Conservation (phyloP, 495 filamentous ascomycete species). For the Lentithecium fluviatile region DNA sequence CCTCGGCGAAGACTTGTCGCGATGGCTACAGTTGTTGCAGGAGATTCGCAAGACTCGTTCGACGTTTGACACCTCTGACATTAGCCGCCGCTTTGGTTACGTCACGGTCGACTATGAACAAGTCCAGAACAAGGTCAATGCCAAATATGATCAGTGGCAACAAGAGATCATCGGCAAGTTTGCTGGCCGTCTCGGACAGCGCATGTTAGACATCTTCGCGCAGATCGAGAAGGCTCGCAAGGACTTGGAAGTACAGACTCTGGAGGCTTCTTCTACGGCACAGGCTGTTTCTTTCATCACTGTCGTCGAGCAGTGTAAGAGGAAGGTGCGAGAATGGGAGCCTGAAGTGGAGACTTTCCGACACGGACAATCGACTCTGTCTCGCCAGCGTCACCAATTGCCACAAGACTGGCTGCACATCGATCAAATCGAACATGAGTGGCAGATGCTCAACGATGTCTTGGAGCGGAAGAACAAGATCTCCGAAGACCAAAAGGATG, state of each 20-base stretch:
- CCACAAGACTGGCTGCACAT: slow-evolving; percentile 89
- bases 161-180: slow-evolving; percentile 94
- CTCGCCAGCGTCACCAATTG: slow-evolving; percentile 88
- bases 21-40: slow-evolving; percentile 91
- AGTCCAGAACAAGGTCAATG: slow-evolving; percentile 95
- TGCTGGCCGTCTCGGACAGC: slow-evolving; percentile 79
- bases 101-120: slow-evolving; percentile 96
- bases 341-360: slow-evolving; percentile 94
- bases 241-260: slow-evolving; percentile 83
- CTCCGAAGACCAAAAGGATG: slow-evolving; percentile 93
- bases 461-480: slow-evolving; percentile 87
- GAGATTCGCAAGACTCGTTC: slow-evolving; percentile 90
- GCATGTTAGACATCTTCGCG: slow-evolving; percentile 83
- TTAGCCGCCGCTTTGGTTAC: slow-evolving; percentile 85
- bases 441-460: slow-evolving; percentile 85
- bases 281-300: slow-evolving; percentile 98
- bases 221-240: slow-evolving; percentile 84
- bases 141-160: slow-evolving; percentile 99
- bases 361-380: slow-evolving; percentile 87
- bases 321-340: slow-evolving; percentile 88
- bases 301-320: slow-evolving; percentile 90
- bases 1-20: slow-evolving; percentile 83
- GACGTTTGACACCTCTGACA: slow-evolving; percentile 94
- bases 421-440: slow-evolving; percentile 90
- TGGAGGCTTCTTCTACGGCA: slow-evolving; percentile 89